Conservation (phyloP, 2,329 filamentous ascomycete genomes). For the Calonectria pseudoturangicola region DNA sequence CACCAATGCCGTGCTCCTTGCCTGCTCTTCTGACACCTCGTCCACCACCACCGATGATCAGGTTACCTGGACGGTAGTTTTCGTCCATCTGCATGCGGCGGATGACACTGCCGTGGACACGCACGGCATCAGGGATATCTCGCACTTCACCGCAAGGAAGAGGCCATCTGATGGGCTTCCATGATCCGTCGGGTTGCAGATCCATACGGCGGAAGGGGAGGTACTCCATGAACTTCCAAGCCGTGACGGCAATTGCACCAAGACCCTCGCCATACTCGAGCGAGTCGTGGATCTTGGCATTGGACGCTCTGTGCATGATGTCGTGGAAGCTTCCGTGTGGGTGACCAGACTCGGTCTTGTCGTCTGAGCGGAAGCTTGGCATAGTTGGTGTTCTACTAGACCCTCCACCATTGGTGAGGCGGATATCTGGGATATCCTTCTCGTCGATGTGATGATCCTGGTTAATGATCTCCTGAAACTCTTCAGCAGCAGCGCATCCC, state of each 20-base stretch:
- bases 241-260: slow-evolving; percentile 71
- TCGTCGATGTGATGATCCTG: slow-evolving; percentile 33
- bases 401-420: slow-evolving; percentile 49
- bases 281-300: slow-evolving; percentile 80
- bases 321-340: slow-evolving; percentile 68
- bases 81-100: slow-evolving; percentile 79
- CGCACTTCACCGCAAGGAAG: slow-evolving; percentile 85
- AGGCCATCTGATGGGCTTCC: slow-evolving; percentile 88
- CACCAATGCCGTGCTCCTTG: slow-evolving; percentile 77
- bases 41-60: slow-evolving; percentile 87
- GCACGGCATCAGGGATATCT: slow-evolving; percentile 82
- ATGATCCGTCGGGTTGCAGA: slow-evolving; percentile 81
- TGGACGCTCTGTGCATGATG: slow-evolving; percentile 74
- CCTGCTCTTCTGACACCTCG: slow-evolving; percentile 79
- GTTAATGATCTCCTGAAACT: slow-evolving; percentile 19
- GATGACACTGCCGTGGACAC: slow-evolving; percentile 85
- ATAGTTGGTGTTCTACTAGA: slow-evolving; percentile 45
- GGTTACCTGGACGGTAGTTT: slow-evolving; percentile 83
- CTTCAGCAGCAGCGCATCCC: slow-evolving; percentile 67
- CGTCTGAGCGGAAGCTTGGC: slow-evolving; percentile 50
- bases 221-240: slow-evolving; percentile 88
- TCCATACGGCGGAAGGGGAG: slow-evolving; percentile 89
- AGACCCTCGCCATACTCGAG: slow-evolving; percentile 79
- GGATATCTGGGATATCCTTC: slow-evolving; percentile 57
- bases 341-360: slow-evolving; percentile 49